A percentile compares a stretch with the other conserved stretches of the same genome.
Conservation (phyloP, 164 flowering plant species). For the Pachysandra terminalis region DNA sequence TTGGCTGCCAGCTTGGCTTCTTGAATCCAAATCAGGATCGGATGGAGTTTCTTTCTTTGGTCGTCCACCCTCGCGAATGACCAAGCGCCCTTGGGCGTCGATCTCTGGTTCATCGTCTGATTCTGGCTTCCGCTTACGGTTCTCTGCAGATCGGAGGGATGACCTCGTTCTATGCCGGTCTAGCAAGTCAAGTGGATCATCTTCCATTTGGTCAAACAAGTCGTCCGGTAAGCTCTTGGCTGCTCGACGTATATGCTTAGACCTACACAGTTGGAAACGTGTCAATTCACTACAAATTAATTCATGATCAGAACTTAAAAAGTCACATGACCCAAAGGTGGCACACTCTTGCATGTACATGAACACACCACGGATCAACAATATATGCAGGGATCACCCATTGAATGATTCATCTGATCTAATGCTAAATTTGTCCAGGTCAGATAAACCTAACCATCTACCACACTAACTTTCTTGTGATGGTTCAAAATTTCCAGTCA, state of each 20-base stretch:
- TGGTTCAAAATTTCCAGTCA: too few species aligned
- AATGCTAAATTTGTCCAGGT: too few species aligned
- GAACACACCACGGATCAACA: too few species aligned
- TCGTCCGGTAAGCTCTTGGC: slow-evolving; percentile 71
- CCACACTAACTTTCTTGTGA: too few species aligned
- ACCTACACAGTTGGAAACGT: slow-evolving; percentile 32
- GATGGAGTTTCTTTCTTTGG: slow-evolving; percentile 32
- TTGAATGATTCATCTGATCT: too few species aligned
- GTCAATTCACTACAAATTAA: neutral
- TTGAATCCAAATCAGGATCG: slow-evolving; percentile 43
- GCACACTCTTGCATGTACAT: too few species aligned
- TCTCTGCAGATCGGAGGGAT: slow-evolving; percentile 54
- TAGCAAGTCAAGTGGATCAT: slow-evolving; percentile 92
- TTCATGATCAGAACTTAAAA: too few species aligned
- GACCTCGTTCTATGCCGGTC: slow-evolving; percentile 72
- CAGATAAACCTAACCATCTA: too few species aligned
- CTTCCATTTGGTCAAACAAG: slow-evolving; percentile 58
- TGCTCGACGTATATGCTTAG: slow-evolving; percentile 38
- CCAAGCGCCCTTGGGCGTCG: slow-evolving; percentile 76
- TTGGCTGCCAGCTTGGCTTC: slow-evolving; percentile 44
- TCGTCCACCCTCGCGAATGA: slow-evolving; percentile 58
- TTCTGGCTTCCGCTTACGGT: slow-evolving; percentile 46
- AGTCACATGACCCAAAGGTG: too few species aligned
- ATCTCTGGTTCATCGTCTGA: slow-evolving; percentile 78
- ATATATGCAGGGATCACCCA: too few species aligned